A percentile compares a stretch with the other conserved stretches of the same genome.
phyloP scores from a whole-genome alignment of 2,329 filamentous ascomycete genomes.

The Aspergillus nomiae region DNA sequence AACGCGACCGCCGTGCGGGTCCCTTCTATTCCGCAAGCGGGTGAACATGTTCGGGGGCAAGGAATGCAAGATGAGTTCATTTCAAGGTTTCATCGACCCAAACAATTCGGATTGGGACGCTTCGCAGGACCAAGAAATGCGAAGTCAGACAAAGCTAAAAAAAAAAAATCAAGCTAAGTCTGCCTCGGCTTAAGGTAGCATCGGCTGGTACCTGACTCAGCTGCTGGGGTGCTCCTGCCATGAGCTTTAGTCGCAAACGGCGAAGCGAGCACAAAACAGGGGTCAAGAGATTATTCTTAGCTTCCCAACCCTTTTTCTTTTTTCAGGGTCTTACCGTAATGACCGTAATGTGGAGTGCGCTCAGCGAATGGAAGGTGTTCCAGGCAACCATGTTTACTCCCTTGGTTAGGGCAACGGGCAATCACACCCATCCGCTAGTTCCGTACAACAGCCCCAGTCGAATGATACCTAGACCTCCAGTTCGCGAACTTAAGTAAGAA shows the following conservation, averaged over 20 bases:
- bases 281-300: background rate
- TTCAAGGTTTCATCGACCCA: background rate
- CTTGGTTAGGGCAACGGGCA: background rate
- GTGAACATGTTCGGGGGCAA: background rate
- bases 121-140: background rate
- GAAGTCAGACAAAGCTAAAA: background rate
- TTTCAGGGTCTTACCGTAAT: background rate
- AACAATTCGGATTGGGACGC: background rate
- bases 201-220: background rate
- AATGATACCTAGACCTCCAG: background rate
- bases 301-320: background rate
- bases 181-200: background rate
- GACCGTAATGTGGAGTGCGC: background rate
- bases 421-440: background rate
- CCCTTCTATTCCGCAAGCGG: background rate
- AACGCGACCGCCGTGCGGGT: background rate
- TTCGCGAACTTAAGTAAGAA: background rate
- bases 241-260: background rate
- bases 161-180: background rate
- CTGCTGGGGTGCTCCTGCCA: background rate
- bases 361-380: background rate
- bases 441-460: background rate
- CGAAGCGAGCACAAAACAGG: background rate
- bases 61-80: background rate
- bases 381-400: conserved; percentile 1